phyloP scores from a whole-genome alignment of 257 asterid genomes.

The Solanum peruvianum region DNA sequence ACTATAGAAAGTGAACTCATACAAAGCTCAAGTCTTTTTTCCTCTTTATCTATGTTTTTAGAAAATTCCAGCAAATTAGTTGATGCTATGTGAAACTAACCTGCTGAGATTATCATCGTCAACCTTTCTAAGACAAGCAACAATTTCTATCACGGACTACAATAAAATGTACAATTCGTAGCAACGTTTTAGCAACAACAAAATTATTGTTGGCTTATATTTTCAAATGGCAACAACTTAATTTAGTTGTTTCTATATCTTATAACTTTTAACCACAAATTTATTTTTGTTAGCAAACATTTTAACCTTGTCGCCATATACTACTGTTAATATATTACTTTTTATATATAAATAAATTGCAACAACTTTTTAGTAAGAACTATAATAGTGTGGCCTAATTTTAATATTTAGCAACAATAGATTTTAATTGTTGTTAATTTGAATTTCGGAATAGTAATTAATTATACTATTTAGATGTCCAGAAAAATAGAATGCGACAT shows the following conservation, averaged over 20 bases:
- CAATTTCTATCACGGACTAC: slow-evolving; percentile 39
- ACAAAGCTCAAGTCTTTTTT: too few relatives aligned
- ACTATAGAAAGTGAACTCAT: not conserved
- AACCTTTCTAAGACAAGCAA: slow-evolving; percentile 63
- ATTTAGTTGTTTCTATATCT: too few relatives aligned
- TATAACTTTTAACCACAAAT: not conserved
- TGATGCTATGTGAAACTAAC: too few relatives aligned
- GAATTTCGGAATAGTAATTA: not conserved
- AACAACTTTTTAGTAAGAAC: not conserved
- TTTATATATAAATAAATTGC: too few relatives aligned
- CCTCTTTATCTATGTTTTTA: too few relatives aligned
- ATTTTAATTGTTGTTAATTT: not conserved
- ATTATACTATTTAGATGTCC: not conserved
- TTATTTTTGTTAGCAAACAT: not conserved
- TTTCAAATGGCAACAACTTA: not conserved
- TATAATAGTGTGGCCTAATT: not conserved
- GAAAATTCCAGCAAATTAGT: too few relatives aligned
- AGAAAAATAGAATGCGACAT: not conserved
- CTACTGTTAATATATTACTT: too few relatives aligned
- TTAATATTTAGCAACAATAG: not conserved
- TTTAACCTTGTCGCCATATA: not conserved
- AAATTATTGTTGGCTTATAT: too few relatives aligned
- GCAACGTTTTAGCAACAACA: too few relatives aligned
- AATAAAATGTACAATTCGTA: too few relatives aligned
- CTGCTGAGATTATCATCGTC: slow-evolving; percentile 25